Evolutionary conservation across 139 green algal species (phyloP).

Genomic region (Tetraselmis striata): DNA sequence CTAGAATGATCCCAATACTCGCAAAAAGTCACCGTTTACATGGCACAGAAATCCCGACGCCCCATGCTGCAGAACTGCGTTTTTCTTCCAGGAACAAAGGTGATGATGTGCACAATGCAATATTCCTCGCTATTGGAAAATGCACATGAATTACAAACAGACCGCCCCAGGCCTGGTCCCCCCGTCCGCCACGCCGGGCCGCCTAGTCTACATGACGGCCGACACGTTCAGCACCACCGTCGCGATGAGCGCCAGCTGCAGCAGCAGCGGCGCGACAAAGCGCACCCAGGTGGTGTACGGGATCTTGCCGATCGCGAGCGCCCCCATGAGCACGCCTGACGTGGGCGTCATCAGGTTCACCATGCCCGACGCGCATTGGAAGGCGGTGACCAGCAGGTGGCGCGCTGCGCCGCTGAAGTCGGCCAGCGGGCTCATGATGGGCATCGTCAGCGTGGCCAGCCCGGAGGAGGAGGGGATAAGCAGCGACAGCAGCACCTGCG

Average conservation of each 20-base stretch:
- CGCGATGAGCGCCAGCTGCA: not conserved
- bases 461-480: not conserved
- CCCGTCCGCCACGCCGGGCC: too few relatives aligned
- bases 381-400: not conserved
- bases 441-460: not conserved
- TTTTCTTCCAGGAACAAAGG: too few relatives aligned
- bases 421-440: not conserved
- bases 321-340: not conserved
- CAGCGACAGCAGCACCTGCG: not conserved
- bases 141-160: too few relatives aligned
- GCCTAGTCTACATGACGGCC: not conserved
- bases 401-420: not conserved
- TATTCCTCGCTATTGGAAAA: too few relatives aligned
- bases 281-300: not conserved
- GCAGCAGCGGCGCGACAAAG: not conserved
- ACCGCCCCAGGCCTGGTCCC: too few relatives aligned
- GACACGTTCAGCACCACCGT: not conserved
- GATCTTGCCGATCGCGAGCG: not conserved
- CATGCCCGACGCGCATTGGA: not conserved
- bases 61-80: too few relatives aligned
- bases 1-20: too few relatives aligned
- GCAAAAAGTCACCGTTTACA: too few relatives aligned
- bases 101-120: too few relatives aligned
- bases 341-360: not conserved
- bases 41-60: too few relatives aligned